Conservation (phyloP, 495 filamentous ascomycete species). For the Hyaloscypha variabilis region DNA sequence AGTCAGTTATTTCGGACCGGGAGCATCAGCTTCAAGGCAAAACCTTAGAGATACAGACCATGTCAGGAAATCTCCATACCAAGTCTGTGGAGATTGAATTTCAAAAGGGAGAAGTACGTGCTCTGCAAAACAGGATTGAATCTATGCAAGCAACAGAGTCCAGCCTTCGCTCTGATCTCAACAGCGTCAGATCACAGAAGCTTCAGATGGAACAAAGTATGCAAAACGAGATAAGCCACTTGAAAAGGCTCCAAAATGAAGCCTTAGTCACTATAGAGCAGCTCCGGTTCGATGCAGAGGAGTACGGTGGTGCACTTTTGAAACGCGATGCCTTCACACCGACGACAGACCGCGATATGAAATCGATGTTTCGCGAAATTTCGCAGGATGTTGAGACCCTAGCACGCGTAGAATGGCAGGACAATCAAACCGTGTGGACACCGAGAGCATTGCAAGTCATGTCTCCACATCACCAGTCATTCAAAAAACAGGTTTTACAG, state of each 20-base stretch:
- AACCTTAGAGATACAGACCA: not conserved
- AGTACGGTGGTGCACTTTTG: slow-evolving; percentile 2
- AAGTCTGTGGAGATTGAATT: slow-evolving; percentile 5
- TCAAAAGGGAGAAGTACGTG: not conserved
- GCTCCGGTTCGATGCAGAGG: slow-evolving; percentile 2
- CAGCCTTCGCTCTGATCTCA: not conserved
- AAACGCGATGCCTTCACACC: slow-evolving; percentile 10
- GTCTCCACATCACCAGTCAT: no score
- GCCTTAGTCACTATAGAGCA: slow-evolving; percentile 4
- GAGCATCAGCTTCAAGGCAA: not conserved
- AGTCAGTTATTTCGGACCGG: not conserved
- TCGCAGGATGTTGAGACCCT: no score
- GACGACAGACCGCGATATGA: slow-evolving; percentile 5
- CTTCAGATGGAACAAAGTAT: slow-evolving; percentile 1
- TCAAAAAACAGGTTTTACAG: slow-evolving; percentile 1
- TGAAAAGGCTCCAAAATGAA: not conserved
- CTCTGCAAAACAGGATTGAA: not conserved
- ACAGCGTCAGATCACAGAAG: slow-evolving; percentile 2
- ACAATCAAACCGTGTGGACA: no score
- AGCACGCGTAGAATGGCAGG: no score
- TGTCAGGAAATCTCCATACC: not conserved
- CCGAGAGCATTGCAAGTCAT: no score
- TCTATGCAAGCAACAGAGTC: not conserved
- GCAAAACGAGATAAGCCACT: slow-evolving; percentile 5
- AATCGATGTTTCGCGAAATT: slow-evolving; percentile 2